phyloP scores from a whole-genome alignment of 768 basidiomycete species.

The Podaxis rugospora region DNA sequence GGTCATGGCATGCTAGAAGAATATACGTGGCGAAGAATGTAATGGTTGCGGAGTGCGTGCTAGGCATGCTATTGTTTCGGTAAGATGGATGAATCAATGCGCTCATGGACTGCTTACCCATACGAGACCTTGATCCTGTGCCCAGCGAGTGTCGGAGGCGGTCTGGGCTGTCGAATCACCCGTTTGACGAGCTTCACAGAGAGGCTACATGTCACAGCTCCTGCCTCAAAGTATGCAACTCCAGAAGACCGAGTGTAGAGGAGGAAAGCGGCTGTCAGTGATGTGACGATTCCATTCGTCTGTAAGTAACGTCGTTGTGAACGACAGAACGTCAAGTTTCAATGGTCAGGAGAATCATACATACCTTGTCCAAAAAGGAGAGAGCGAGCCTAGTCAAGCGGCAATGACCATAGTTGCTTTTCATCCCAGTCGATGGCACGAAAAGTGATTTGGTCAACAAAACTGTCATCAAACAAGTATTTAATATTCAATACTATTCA shows the following conservation, averaged over 20 bases:
- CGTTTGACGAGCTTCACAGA: conserved; percentile 61
- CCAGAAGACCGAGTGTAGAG: conserved; percentile 62
- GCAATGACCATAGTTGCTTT: background rate
- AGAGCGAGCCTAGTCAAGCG: conserved; percentile 7
- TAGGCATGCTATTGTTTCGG: conserved; percentile 61
- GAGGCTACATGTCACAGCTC: conserved; percentile 51
- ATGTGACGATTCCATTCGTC: conserved; percentile 57
- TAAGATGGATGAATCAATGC: background rate
- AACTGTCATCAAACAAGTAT: background rate
- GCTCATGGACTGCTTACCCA: conserved; percentile 44
- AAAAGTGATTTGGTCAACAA: background rate
- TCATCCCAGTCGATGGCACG: background rate
- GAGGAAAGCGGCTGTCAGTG: conserved; percentile 42
- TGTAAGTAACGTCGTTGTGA: conserved; percentile 22
- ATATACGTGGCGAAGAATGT: conserved; percentile 61
- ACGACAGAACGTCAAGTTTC: background rate
- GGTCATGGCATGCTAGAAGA: conserved; percentile 47
- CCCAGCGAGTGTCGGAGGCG: conserved; percentile 26
- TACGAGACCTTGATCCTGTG: conserved; percentile 51
- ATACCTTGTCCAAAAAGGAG: conserved; percentile 36
- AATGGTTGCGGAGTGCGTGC: conserved; percentile 73
- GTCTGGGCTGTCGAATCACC: conserved; percentile 62
- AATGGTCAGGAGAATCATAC: background rate
- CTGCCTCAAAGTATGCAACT: conserved; percentile 53
- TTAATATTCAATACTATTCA: background rate